These are phyloP conservation scores for Antitrichia curtipendula DNA, from an alignment of 225 moss, liverwort and hornwort genomes.

Conservation along the genomic window DNA sequence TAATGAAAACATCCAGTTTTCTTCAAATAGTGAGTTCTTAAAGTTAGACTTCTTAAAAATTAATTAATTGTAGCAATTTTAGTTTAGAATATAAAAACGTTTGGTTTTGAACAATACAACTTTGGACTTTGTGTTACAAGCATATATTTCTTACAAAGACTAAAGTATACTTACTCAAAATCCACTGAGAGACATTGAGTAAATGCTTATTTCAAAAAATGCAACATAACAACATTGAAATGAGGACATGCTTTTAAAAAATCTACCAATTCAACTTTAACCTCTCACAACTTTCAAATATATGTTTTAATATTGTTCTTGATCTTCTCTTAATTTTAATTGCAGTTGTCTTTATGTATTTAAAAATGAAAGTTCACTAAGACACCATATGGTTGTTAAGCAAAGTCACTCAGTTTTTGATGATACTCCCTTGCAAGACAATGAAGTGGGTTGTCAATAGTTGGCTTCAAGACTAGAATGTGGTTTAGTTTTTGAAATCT, in stretches of 20 bases:
- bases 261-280: not conserved
- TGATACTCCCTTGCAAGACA: not conserved
- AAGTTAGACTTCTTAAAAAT: not conserved
- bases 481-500: not conserved
- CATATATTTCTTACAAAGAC: not conserved
- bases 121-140: not conserved
- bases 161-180: not conserved
- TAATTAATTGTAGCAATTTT: not conserved
- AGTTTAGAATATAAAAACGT: rapidly evolving
- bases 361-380: not conserved
- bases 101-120: not conserved
- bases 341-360: not conserved
- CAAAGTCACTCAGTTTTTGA: rapidly evolving
- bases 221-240: not conserved
- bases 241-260: rapidly evolving
- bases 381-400: rapidly evolving
- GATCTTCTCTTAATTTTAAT: not conserved
- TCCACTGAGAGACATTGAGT: not conserved
- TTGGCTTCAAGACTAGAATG: not conserved
- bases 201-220: not conserved
- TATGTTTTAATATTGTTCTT: too few species aligned
- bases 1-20: not conserved
- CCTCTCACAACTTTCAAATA: not conserved
- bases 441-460: not conserved
- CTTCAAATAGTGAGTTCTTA: not conserved